phyloP scores from a whole-genome alignment of 306 rosid genomes.

The Malus asiatica region DNA sequence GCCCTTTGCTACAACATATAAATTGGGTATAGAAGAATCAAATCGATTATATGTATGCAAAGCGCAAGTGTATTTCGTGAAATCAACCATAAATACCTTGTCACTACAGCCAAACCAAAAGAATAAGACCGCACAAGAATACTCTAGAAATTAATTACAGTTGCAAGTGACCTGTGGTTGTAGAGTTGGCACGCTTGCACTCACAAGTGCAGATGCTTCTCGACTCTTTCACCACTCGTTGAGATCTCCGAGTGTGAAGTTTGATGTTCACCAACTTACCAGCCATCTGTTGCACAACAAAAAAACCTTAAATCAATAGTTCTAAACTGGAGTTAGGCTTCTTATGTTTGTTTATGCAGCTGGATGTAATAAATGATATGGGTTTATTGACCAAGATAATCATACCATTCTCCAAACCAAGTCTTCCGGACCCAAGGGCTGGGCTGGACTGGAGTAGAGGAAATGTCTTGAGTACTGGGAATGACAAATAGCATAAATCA shows the following conservation, averaged over 20 bases:
- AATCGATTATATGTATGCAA: background rate
- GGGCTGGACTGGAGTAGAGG: slow-evolving; percentile 84
- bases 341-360: background rate
- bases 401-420: slow-evolving; percentile 95
- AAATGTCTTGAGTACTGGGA: slow-evolving; percentile 82
- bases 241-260: slow-evolving; percentile 76
- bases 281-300: slow-evolving; percentile 51
- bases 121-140: background rate
- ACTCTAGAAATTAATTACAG: slow-evolving; percentile 1
- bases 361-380: too few species aligned
- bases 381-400: background rate
- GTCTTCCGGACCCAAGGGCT: slow-evolving; percentile 94
- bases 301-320: background rate
- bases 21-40: background rate
- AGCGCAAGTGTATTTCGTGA: background rate
- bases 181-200: slow-evolving; percentile 52
- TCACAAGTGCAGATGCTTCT: slow-evolving; percentile 72
- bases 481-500: slow-evolving; percentile 2
- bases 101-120: background rate
- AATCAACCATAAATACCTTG: background rate
- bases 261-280: slow-evolving; percentile 84
- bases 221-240: slow-evolving; percentile 80
- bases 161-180: slow-evolving; percentile 18
- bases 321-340: background rate
- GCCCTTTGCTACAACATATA: background rate